Base-by-base conservation (phyloP, 2,329 filamentous ascomycete species). In the Nemania sp. region DNA sequence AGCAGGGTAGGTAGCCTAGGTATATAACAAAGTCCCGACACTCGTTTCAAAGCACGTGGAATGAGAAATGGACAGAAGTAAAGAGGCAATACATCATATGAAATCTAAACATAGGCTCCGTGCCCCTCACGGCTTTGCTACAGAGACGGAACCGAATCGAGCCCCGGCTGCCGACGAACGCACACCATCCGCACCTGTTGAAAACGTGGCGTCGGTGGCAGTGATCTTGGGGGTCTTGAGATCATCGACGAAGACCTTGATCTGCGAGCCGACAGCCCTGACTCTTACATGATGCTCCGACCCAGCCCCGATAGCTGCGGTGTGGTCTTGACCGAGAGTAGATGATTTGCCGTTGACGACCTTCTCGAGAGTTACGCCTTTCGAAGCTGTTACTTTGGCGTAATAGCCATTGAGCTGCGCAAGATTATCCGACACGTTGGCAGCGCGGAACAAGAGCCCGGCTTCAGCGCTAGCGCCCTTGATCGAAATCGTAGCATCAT, bases 381-480 rank as follows among this genome's bases (percentile, higher is more conserved):
- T 66, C 2, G 37, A 30, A 6, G 33, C 23, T 1, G 63, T 59
- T 34, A 66, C 50, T 20, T 54, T 61, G 0, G 63, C 62, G 31
- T 70, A 67, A 40, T 73, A 73, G 12, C 65, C 64, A 17, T 33
- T 50, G 22, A 70, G 68, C 0, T 66, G 65, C 4, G 56, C 39
- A 24, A 56, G 53, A 3, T 61, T 62, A 7, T 44, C 28, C 0
- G 52, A 52, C 0, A 63, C 48, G 2, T 61, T 54, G 4, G 61
- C 57, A 5, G 66, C 69, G n/a, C 72, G 68, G 58, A 75, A 75
- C 20, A 74, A 41, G 5, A 75, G 56, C 1, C 71, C 70, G 1
- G 70, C 72, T 23, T 70, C 60, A 3, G 64, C 63, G 19, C 31
- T 37, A 12, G 56, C 54, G 1, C 17, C 31, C 1, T 45, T 49